Evolutionary conservation across 1,139 yeast species (phyloP).

Genomic region (Candida tropicalis): DNA sequence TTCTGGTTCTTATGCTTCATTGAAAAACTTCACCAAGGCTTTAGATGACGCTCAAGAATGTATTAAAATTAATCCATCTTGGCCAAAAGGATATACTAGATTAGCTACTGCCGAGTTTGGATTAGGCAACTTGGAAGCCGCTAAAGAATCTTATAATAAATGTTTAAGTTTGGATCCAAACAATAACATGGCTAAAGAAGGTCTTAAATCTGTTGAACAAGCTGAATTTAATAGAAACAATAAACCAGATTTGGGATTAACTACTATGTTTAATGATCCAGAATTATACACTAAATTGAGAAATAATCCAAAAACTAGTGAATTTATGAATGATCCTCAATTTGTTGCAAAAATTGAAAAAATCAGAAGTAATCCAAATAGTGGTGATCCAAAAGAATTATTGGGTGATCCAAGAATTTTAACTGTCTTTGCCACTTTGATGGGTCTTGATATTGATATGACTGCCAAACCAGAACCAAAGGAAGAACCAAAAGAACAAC

Average conservation of each 20-base stretch:
- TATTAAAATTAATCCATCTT: slow-evolving; percentile 72
- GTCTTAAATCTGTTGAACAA: slow-evolving; percentile 68
- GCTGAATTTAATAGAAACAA: slow-evolving; percentile 48
- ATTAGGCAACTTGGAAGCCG: slow-evolving; percentile 71
- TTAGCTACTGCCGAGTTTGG: slow-evolving; percentile 94
- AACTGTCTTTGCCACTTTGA: slow-evolving; percentile 82
- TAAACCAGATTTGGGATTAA: slow-evolving; percentile 75
- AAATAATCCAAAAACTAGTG: slow-evolving; percentile 85
- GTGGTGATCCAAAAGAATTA: slow-evolving; percentile 63
- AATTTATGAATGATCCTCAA: slow-evolving; percentile 83
- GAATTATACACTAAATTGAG: slow-evolving; percentile 72
- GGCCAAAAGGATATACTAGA: slow-evolving; percentile 96
- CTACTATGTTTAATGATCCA: slow-evolving; percentile 80
- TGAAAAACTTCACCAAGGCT: slow-evolving; percentile 73
- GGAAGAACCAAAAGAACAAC: slow-evolving; percentile 24
- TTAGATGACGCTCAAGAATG: slow-evolving; percentile 83
- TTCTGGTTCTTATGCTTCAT: slow-evolving; percentile 88
- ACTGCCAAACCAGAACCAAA: slow-evolving; percentile 16
- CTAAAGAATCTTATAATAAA: slow-evolving; percentile 70
- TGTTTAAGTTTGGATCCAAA: slow-evolving; percentile 81
- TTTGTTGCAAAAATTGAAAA: slow-evolving; percentile 72
- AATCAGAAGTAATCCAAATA: slow-evolving; percentile 74
- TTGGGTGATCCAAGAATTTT: slow-evolving; percentile 82
- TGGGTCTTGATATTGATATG: slow-evolving; percentile 78
- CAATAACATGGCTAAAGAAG: slow-evolving; percentile 88